Conservation (phyloP, 495 filamentous ascomycete species). For the Annulohypoxylon maeteangense region DNA sequence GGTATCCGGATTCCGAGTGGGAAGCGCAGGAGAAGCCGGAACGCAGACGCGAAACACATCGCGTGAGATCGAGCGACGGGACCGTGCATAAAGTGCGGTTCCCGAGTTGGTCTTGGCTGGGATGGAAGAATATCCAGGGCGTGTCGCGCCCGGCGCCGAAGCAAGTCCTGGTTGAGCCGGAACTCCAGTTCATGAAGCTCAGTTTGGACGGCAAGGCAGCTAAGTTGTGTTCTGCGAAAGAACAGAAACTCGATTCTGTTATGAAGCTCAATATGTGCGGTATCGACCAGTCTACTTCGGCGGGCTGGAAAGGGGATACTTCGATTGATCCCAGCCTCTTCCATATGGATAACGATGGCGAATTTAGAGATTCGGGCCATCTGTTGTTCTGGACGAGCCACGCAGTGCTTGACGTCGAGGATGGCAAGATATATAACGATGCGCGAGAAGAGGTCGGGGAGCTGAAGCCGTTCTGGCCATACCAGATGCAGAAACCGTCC, state of each 20-base stretch:
- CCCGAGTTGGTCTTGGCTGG: conserved; percentile 39
- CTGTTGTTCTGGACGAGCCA: conserved; percentile 38
- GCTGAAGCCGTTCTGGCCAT: not conserved
- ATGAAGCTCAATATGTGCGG: conserved; percentile 22
- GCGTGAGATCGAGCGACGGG: conserved; percentile 14
- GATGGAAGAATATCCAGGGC: conserved; percentile 21
- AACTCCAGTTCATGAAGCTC: conserved; percentile 27
- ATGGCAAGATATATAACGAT: conserved; percentile 19
- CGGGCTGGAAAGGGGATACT: conserved; percentile 18
- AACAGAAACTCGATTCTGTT: conserved; percentile 4
- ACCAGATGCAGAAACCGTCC: conserved; percentile 1
- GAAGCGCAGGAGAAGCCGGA: not conserved
- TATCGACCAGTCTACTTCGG: conserved; percentile 18
- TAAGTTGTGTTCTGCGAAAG: not conserved
- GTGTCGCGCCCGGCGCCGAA: conserved; percentile 17
- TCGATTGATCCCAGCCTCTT: conserved; percentile 13
- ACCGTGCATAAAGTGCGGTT: conserved; percentile 16
- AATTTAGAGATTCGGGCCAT: conserved; percentile 29
- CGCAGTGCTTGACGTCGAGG: conserved; percentile 8
- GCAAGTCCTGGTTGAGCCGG: conserved; percentile 23
- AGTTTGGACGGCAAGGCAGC: conserved; percentile 11
- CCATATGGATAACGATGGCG: not conserved
- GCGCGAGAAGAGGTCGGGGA: conserved; percentile 16
- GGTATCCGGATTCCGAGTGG: conserved; percentile 7
- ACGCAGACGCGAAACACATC: conserved; percentile 14